Evolutionary conservation across 2,329 filamentous ascomycete species (phyloP).

Genomic region (Colletotrichum higginsianum): DNA sequence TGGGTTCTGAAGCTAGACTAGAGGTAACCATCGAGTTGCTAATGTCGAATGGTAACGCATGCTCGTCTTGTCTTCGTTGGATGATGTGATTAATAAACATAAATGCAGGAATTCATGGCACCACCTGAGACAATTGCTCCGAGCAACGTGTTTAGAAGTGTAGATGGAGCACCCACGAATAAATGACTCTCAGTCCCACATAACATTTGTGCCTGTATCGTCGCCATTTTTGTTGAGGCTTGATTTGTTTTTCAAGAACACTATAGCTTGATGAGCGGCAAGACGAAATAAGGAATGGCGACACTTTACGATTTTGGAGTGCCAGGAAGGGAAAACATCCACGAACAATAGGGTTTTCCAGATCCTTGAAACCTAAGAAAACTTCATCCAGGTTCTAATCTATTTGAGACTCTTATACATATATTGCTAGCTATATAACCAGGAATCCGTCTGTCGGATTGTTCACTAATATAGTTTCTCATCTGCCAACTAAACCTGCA

Average conservation of each 20-base stretch:
- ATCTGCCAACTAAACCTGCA: too few species aligned
- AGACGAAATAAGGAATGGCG: too few species aligned
- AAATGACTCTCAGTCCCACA: too few species aligned
- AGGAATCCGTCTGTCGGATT: background rate
- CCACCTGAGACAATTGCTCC: too few species aligned
- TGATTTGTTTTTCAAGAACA: too few species aligned
- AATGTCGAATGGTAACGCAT: background rate
- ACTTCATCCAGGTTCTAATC: background rate
- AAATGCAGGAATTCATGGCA: too few species aligned
- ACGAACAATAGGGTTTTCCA: background rate
- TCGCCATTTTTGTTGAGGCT: too few species aligned
- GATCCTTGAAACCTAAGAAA: background rate
- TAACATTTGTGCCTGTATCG: too few species aligned
- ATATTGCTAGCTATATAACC: background rate
- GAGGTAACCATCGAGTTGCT: background rate
- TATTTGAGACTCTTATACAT: background rate
- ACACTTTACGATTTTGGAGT: too few species aligned
- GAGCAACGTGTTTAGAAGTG: too few species aligned
- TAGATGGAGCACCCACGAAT: too few species aligned
- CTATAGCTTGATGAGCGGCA: too few species aligned
- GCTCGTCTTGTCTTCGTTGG: background rate
- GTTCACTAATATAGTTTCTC: background rate
- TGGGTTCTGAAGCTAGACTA: constrained; percentile 34
- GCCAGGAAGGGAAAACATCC: background rate
- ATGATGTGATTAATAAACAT: background rate